These are phyloP conservation scores for Tillandsia leiboldiana DNA, from an alignment of 176 grass and related monocot species.

Conservation along the genomic window DNA sequence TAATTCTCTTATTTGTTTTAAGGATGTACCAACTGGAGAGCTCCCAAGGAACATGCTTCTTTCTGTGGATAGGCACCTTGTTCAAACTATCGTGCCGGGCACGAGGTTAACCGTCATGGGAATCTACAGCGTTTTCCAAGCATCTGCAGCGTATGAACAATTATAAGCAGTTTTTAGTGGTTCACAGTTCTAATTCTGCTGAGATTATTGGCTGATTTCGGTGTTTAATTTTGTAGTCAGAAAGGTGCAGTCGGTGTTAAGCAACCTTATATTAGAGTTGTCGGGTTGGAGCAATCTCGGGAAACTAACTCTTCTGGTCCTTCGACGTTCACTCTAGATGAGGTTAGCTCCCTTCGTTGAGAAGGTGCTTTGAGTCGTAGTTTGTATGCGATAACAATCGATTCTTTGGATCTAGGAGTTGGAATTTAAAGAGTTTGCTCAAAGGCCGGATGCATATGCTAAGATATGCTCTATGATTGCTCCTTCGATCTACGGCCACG, in stretches of 20 bases:
- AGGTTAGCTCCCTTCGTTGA: conserved; percentile 32
- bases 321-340: conserved; percentile 74
- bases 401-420: conserved; percentile 38
- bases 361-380: background rate
- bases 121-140: conserved; percentile 88
- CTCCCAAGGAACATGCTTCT: conserved; percentile 88
- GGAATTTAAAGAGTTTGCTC: conserved; percentile 96
- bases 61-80: conserved; percentile 79
- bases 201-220: background rate
- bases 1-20: conserved; percentile 8
- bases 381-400: background rate
- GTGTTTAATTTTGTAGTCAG: conserved; percentile 41
- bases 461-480: conserved; percentile 81
- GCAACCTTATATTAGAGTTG: conserved; percentile 94
- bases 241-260: conserved; percentile 88
- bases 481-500: conserved; percentile 86
- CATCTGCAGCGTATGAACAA: conserved; percentile 64
- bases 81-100: conserved; percentile 94
- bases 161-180: background rate
- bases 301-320: conserved; percentile 71
- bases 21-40: conserved; percentile 99
- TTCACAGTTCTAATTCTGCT: background rate
- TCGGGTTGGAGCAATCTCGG: conserved; percentile 79
- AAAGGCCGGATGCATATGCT: conserved; percentile 78
- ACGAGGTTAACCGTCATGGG: conserved; percentile 85